Conservation (phyloP, 2,329 filamentous ascomycete species). For the Fusarium liriodendri region DNA sequence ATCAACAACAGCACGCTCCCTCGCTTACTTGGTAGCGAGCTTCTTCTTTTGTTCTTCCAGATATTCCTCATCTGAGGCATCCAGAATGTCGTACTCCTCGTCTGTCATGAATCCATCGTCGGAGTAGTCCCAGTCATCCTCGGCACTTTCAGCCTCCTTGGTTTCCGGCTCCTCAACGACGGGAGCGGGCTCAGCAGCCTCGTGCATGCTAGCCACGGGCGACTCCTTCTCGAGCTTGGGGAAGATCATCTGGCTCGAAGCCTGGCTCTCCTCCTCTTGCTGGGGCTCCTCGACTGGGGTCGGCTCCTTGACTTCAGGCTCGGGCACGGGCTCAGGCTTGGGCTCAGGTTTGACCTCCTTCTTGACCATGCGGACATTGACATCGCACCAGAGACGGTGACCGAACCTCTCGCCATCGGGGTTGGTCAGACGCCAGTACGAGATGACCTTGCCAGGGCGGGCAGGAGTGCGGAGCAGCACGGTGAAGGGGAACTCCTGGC, state of each 20-base stretch:
- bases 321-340: slow-evolving; percentile 43
- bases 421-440: slow-evolving; percentile 95
- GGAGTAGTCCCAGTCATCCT: slow-evolving; percentile 72
- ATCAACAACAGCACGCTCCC: slow-evolving; percentile 19
- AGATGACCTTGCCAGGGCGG: slow-evolving; percentile 83
- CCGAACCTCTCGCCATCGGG: slow-evolving; percentile 86
- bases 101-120: slow-evolving; percentile 90
- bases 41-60: slow-evolving; percentile 65
- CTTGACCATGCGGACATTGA: slow-evolving; percentile 71
- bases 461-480: slow-evolving; percentile 85
- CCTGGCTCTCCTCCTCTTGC: slow-evolving; percentile 47
- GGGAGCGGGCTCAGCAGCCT: slow-evolving; percentile 67
- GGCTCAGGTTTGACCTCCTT: slow-evolving; percentile 37
- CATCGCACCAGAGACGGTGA: slow-evolving; percentile 94
- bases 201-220: slow-evolving; percentile 81
- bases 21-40: slow-evolving; percentile 50
- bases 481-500: slow-evolving; percentile 82
- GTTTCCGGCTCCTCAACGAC: slow-evolving; percentile 63
- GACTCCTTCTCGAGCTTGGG: slow-evolving; percentile 96
- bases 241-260: slow-evolving; percentile 84
- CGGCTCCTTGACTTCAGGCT: slow-evolving; percentile 33
- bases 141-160: slow-evolving; percentile 61
- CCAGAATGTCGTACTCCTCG: slow-evolving; percentile 97
- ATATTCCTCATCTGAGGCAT: slow-evolving; percentile 92
- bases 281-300: slow-evolving; percentile 41